phyloP scores from a whole-genome alignment of 169 alveolate species.

The Cyclospora cayetanensis region DNA sequence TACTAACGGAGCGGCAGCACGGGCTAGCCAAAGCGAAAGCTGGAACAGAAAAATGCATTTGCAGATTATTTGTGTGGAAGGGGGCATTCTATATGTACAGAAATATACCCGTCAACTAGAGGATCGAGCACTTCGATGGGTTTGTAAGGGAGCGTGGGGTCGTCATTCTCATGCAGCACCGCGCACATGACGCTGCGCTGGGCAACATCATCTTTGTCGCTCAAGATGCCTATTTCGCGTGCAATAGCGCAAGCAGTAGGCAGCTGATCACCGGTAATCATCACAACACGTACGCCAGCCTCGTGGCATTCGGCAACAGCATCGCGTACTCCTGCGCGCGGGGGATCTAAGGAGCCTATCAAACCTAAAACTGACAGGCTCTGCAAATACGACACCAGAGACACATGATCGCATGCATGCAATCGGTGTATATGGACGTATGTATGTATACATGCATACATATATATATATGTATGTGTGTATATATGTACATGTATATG shows the following conservation, averaged over 20 bases:
- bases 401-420: too few species aligned
- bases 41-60: too few species aligned
- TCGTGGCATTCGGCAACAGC: conserved; percentile 94
- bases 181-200: conserved; percentile 71
- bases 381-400: too few species aligned
- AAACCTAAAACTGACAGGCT: conserved; percentile 83
- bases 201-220: background rate
- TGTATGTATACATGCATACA: too few species aligned
- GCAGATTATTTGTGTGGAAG: too few species aligned
- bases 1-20: too few species aligned
- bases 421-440: too few species aligned
- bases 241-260: conserved; percentile 98
- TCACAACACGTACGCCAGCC: conserved; percentile 98
- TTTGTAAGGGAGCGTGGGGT: conserved; percentile 61
- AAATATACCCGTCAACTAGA: conserved; percentile 76
- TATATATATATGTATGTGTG: too few species aligned
- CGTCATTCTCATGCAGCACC: conserved; percentile 80
- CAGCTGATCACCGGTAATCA: conserved; percentile 99
- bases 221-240: conserved; percentile 85
- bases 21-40: too few species aligned
- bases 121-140: conserved; percentile 83
- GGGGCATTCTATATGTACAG: too few species aligned
- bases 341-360: conserved; percentile 95
- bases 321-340: conserved; percentile 97
- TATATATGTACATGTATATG: too few species aligned